Evolutionary conservation across 805 yeast genomes (phyloP).

Genomic region (Zygoascus bituminiphila): DNA sequence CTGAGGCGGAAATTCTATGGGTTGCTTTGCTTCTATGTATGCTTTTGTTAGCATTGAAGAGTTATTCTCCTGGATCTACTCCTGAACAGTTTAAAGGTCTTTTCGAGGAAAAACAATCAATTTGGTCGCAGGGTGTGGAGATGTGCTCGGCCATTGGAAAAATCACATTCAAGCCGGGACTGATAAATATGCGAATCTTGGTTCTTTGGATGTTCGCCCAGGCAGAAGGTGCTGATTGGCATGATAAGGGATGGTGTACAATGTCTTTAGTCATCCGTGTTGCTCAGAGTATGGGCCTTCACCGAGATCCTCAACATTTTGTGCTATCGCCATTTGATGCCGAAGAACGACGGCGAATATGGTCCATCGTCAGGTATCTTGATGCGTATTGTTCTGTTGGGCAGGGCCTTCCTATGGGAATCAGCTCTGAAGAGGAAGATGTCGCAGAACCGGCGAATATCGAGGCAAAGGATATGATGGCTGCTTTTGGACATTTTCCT

Average conservation of each 20-base stretch:
- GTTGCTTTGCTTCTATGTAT: slow-evolving; percentile 24
- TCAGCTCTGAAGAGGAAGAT: slow-evolving; percentile 23
- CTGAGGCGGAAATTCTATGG: slow-evolving; percentile 24
- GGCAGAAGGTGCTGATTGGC: slow-evolving; percentile 18
- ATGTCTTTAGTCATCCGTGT: slow-evolving; percentile 24
- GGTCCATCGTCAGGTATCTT: slow-evolving; percentile 21
- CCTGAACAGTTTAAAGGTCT: slow-evolving; percentile 19
- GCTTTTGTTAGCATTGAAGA: slow-evolving; percentile 22
- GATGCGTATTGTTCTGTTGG: slow-evolving; percentile 22
- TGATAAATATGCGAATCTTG: slow-evolving; percentile 23
- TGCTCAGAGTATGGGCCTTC: slow-evolving; percentile 30
- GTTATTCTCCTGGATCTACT: slow-evolving; percentile 17
- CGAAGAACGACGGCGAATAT: slow-evolving; percentile 24
- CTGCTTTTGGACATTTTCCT: slow-evolving; percentile 14
- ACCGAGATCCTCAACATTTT: slow-evolving; percentile 30
- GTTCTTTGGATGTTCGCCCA: slow-evolving; percentile 26
- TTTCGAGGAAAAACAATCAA: slow-evolving; percentile 17
- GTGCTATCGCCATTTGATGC: slow-evolving; percentile 24
- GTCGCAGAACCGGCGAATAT: slow-evolving; percentile 21
- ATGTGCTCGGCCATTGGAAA: slow-evolving; percentile 25
- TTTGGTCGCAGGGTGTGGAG: slow-evolving; percentile 26
- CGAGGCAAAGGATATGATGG: slow-evolving; percentile 21
- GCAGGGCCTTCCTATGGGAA: slow-evolving; percentile 27
- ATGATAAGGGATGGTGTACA: slow-evolving; percentile 23
- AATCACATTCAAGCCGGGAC: slow-evolving; percentile 24